Conservation (phyloP, 1,139 yeast genomes). For the Ashbya aceris region DNA sequence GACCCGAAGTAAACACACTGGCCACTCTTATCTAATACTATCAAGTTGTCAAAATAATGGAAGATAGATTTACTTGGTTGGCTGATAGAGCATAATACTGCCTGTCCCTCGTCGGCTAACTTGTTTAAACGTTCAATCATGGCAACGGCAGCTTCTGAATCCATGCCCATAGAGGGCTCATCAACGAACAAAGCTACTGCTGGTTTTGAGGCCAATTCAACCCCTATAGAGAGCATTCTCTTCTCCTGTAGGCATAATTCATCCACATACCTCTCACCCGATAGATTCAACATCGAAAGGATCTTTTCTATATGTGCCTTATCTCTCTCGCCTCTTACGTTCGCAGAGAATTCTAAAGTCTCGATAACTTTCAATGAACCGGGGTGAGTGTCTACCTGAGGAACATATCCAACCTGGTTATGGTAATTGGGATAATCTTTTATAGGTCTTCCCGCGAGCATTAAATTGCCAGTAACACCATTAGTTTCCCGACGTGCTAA, state of each 20-base stretch:
- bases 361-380: conserved; percentile 43
- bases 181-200: conserved; percentile 57
- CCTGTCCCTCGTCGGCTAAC: conserved; percentile 48
- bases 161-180: conserved; percentile 86
- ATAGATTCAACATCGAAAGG: conserved; percentile 34
- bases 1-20: conserved; percentile 36
- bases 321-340: conserved; percentile 41
- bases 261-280: conserved; percentile 36
- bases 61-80: conserved; percentile 71
- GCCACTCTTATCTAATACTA: conserved; percentile 68
- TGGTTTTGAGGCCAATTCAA: conserved; percentile 65
- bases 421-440: conserved; percentile 36
- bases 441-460: conserved; percentile 43
- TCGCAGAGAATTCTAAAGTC: conserved; percentile 42
- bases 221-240: conserved; percentile 72
- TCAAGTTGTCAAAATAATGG: conserved; percentile 52
- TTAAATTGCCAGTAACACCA: conserved; percentile 43
- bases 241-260: conserved; percentile 87
- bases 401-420: conserved; percentile 50
- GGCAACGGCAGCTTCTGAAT: conserved; percentile 67
- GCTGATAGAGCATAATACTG: conserved; percentile 72
- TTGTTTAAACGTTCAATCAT: conserved; percentile 52
- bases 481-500: conserved; percentile 51
- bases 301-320: conserved; percentile 40
- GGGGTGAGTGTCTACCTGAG: conserved; percentile 49